Evolutionary conservation across 208 protist species (phyloP).

Genomic region (Trypanosoma rangeli): DNA sequence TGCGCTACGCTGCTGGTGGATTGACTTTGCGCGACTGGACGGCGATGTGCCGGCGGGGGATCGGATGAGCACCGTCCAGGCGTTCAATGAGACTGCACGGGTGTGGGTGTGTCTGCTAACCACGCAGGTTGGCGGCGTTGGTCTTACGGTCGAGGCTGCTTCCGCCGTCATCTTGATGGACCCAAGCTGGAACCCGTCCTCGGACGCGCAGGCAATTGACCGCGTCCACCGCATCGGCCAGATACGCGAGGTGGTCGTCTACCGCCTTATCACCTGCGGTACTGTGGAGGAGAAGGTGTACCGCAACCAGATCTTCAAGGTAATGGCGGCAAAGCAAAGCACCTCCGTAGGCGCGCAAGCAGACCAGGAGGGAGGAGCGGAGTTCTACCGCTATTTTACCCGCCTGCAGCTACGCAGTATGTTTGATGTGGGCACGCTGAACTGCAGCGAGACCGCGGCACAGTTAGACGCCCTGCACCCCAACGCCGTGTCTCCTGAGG

Average conservation of each 20-base stretch:
- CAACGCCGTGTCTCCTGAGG: constrained; percentile 22
- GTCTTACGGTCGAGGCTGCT: constrained; percentile 95
- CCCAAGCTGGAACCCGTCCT: constrained; percentile 96
- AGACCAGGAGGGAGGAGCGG: background rate
- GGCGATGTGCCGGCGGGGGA: constrained; percentile 49
- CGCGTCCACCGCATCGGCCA: constrained; percentile 98
- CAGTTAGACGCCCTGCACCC: constrained; percentile 71
- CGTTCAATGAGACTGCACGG: constrained; percentile 76
- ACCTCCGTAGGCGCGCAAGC: constrained; percentile 1
- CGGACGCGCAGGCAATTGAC: constrained; percentile 97
- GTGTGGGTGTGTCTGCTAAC: constrained; percentile 93
- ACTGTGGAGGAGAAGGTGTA: constrained; percentile 99
- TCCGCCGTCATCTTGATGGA: constrained; percentile 97
- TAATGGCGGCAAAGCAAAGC: constrained; percentile 73
- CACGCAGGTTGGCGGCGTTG: constrained; percentile 97
- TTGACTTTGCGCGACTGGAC: constrained; percentile 63
- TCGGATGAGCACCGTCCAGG: constrained; percentile 59
- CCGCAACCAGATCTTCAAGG: constrained; percentile 97
- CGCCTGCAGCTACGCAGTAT: constrained; percentile 79
- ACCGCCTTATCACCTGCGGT: constrained; percentile 93
- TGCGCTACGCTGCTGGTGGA: constrained; percentile 38
- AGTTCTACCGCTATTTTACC: constrained; percentile 84
- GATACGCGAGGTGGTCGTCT: constrained; percentile 94
- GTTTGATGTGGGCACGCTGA: constrained; percentile 58
- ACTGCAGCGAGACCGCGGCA: constrained; percentile 58